Base-by-base conservation (phyloP, 2,329 filamentous ascomycete species). In the Phyllosticta capitalensis region DNA sequence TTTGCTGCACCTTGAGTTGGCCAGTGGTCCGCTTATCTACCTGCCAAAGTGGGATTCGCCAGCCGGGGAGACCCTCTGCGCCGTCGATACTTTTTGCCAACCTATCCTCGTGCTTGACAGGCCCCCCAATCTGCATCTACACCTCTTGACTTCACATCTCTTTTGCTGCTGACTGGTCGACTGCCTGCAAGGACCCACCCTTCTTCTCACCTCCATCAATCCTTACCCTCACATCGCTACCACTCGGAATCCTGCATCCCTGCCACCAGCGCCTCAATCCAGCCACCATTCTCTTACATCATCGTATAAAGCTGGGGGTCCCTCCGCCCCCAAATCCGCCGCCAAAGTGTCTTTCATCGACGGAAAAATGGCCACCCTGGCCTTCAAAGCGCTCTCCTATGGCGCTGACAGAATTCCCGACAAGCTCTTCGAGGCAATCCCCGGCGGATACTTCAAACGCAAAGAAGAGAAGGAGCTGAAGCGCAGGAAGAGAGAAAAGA, bases 331-430 rank as follows among this genome's bases (percentile, higher is more conserved):
- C 56, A 33, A n/a, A 17, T 9, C 52, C 17, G 45, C 52, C 6
- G 26, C 48, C 58, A 59, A 49, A 28, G 30, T 59, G 56, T 38
- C 56, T 9, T 54, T 48, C 22, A 3, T 50, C n/a, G 48, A 59
- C n/a, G 9, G 5, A 48, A 52, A 59, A 9, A 61, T 61, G 60
- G 60, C 56, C 22, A n/a, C 30, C 10, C 19, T 74, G 55, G 71
- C 70, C 30, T 67, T 73, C 59, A 73, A 73, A 62, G 72, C 71
- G n/a, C 64, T 74, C 28, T 65, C 65, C 60, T 70, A 70, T 66
- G 72, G 71, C 61, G 71, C 69, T 51, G 70, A 72, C 60, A 68
- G 68, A 63, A 71, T 73, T 59, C 71, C 71, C 38, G 72, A 74
- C 67, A 69, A 64, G 55, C 64, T 72, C 60, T 73, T 72, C 56